These are phyloP conservation scores for Cyclocybe aegerita DNA, from an alignment of 768 basidiomycete genomes.

Conservation along the genomic window DNA sequence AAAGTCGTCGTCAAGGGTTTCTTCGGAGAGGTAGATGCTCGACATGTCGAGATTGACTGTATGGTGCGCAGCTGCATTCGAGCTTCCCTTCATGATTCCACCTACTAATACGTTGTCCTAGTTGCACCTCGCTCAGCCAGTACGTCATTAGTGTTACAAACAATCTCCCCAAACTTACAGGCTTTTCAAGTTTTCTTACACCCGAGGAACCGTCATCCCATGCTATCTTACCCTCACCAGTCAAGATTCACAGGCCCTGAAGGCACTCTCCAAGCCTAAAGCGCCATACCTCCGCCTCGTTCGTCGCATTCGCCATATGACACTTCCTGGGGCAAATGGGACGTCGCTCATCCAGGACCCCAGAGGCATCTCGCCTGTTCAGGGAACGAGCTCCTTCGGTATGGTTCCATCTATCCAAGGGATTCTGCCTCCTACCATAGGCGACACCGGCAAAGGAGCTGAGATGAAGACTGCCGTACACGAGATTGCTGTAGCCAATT, in stretches of 20 bases:
- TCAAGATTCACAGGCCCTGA: not conserved
- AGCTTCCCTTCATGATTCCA: not conserved
- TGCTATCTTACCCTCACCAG: slow-evolving; percentile 7
- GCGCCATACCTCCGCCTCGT: slow-evolving; percentile 1
- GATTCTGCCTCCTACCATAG: not conserved
- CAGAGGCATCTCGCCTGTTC: not conserved
- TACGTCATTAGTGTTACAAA: not conserved
- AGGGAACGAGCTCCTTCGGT: not conserved
- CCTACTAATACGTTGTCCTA: not conserved
- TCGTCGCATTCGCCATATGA: slow-evolving; percentile 2
- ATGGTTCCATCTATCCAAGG: not conserved
- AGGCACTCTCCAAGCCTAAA: not conserved
- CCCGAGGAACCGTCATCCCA: slow-evolving; percentile 4
- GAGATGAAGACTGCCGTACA: not conserved
- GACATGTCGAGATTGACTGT: slow-evolving; percentile 26
- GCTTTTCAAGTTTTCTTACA: slow-evolving; percentile 1
- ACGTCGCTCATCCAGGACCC: not conserved
- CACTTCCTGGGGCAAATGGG: not conserved
- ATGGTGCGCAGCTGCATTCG: slow-evolving; percentile 1
- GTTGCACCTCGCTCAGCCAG: not conserved
- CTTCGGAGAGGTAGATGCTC: slow-evolving; percentile 19
- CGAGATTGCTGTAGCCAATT: slow-evolving; percentile 3
- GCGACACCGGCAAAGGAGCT: not conserved
- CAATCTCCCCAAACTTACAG: no score
- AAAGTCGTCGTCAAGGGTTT: slow-evolving; percentile 23